Evolutionary conservation across 2,329 filamentous ascomycete species (phyloP).

Genomic region (Aspergillus floridensis): DNA sequence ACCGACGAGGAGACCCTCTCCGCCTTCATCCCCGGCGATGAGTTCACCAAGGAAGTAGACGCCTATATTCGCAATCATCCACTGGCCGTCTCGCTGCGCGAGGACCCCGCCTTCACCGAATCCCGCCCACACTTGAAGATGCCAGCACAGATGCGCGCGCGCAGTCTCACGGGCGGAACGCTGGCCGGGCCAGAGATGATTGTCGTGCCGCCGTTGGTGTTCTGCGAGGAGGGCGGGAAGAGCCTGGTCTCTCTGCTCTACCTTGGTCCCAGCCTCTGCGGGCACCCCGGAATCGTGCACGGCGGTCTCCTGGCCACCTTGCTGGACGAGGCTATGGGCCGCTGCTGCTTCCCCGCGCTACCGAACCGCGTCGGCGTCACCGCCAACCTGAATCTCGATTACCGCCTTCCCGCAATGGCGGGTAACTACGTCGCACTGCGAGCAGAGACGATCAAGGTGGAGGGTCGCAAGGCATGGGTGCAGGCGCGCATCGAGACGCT

Average conservation of each 20-base stretch:
- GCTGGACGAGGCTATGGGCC: constrained; percentile 82
- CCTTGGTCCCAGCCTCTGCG: constrained; percentile 76
- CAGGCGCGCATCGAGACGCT: constrained; percentile 82
- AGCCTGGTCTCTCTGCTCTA: constrained; percentile 71
- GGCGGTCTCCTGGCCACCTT: constrained; percentile 89
- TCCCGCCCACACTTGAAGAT: constrained; percentile 86
- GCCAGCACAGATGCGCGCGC: constrained; percentile 63
- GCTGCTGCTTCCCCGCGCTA: constrained; percentile 83
- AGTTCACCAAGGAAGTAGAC: constrained; percentile 60
- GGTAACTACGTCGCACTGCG: constrained; percentile 72
- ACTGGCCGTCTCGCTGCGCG: constrained; percentile 66
- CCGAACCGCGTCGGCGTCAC: constrained; percentile 81
- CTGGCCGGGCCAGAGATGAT: constrained; percentile 73
- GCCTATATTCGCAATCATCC: constrained; percentile 72
- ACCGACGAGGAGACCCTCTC: constrained; percentile 71
- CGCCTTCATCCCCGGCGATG: constrained; percentile 61
- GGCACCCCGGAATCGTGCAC: constrained; percentile 87
- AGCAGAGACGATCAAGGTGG: constrained; percentile 77
- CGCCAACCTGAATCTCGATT: constrained; percentile 78
- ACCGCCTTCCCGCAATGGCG: constrained; percentile 75
- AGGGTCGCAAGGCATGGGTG: constrained; percentile 94
- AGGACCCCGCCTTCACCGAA: constrained; percentile 66
- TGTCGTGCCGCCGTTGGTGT: constrained; percentile 76
- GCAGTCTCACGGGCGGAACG: constrained; percentile 80
- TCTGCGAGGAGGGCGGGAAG: constrained; percentile 68